A percentile compares a stretch with the other conserved stretches of the same genome.
Evolutionary conservation across 139 green algal genomes (phyloP).

Genomic region (Volvox africanus): DNA sequence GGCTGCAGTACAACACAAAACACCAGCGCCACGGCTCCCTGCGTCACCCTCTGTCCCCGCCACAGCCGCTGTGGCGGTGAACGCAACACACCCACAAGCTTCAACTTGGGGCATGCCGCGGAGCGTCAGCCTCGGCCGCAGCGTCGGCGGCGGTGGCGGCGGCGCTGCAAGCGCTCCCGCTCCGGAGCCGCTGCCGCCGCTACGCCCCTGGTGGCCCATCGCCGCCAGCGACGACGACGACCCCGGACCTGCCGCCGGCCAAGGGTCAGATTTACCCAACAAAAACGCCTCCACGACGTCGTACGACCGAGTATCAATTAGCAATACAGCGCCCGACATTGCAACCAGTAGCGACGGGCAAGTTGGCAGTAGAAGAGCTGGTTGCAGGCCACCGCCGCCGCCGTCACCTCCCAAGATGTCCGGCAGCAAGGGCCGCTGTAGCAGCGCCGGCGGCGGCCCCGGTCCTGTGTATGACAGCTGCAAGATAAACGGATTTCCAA

Average conservation of each 20-base stretch:
- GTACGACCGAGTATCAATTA: conserved; percentile 46
- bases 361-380: neutral
- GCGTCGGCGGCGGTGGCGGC: conserved; percentile 6
- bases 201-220: neutral
- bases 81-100: neutral
- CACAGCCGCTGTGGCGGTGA: neutral
- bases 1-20: conserved; percentile 22
- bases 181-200: neutral
- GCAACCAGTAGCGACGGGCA: conserved; percentile 25
- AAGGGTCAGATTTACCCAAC: neutral
- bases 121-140: conserved; percentile 15
- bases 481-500: neutral
- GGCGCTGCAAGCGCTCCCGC: conserved; percentile 21
- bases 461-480: neutral
- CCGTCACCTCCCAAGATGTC: neutral
- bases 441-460: neutral
- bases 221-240: neutral
- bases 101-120: conserved; percentile 26
- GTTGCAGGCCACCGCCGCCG: neutral
- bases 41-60: neutral
- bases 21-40: neutral
- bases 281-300: conserved; percentile 46
- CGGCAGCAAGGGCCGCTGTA: neutral
- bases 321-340: conserved; percentile 11
- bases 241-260: neutral